Evolutionary conservation across 768 basidiomycete genomes (phyloP), one percentile per base, ranked within the genome.

Genomic region (Phallus indusiatus): DNA sequence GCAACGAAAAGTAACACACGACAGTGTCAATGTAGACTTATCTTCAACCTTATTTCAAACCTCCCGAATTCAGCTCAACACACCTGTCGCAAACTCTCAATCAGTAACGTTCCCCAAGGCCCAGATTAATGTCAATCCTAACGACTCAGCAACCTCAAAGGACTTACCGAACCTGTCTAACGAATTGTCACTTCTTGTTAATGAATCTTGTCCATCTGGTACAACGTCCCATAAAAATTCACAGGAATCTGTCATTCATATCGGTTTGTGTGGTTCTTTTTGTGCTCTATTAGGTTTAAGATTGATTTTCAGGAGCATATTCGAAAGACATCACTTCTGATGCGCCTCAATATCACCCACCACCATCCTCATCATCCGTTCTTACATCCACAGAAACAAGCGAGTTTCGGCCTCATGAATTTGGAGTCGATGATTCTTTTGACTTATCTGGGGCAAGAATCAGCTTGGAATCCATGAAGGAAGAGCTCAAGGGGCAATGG

Each of bases 151-250:
- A 34, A 34, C 52, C n/a, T 59, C 57, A 17, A 59, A 59, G 36
- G 47, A 59, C 4, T 42, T 59, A 17, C 57, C 57, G 22, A 51
- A 59, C 2, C 2, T 59, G 20, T 59, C 57, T 48, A 24, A 18
- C 18, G 50, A 59, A 22, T 33, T 51, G 12, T 53, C 57, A 17
- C 57, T 59, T 20, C 50, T 59, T 21, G 16, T 59, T 24, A 36
- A 59, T 36, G 57, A 59, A 21, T 33, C 47, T 18, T 28, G 18
- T 16, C 57, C 57, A n/a, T 22, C 57, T 21, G 57, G 50, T 52
- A 52, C 57, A 33, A 35, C 50, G 17, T 59, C 57, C n/a, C 55
- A 47, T 34, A 56, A 22, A 17, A 51, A 28, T 51, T 59, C 57
- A n/a, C 50, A 36, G 22, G 49, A n/a, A 33, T 53, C 57, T 52